These are phyloP conservation scores for Clarireedia homoeocarpa DNA, from an alignment of 2,329 filamentous ascomycete species.

Conservation along the genomic window DNA sequence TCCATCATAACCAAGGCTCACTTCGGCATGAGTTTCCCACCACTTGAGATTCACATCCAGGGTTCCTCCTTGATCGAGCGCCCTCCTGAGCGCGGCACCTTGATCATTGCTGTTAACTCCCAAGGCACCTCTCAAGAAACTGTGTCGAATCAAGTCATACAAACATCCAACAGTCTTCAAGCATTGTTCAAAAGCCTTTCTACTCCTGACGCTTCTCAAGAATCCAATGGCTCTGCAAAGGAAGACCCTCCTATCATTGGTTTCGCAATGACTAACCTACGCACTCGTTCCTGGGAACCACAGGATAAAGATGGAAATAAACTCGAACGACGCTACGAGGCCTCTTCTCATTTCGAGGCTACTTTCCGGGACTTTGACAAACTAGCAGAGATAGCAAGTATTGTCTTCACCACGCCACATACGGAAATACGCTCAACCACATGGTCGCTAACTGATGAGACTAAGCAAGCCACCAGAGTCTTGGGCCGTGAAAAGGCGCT, in stretches of 20 bases:
- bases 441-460: background rate
- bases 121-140: background rate
- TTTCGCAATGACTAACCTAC: background rate
- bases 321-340: background rate
- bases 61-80: background rate
- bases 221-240: no score
- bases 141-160: background rate
- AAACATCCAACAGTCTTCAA: slow-evolving; percentile 1
- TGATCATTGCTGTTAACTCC: background rate
- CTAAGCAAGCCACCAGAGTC: background rate
- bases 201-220: background rate
- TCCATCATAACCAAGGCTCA: no score
- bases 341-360: background rate
- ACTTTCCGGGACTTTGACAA: background rate
- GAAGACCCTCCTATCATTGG: background rate
- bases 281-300: background rate
- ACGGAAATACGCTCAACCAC: background rate
- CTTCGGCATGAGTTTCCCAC: no score
- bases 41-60: background rate
- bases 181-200: background rate
- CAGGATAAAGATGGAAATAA: background rate
- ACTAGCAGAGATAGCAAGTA: background rate
- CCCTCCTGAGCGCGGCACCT: background rate
- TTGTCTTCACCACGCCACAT: background rate
- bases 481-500: background rate